Base-by-base conservation (phyloP, 2,329 filamentous ascomycete genomes). In the Alternaria postmessia region DNA sequence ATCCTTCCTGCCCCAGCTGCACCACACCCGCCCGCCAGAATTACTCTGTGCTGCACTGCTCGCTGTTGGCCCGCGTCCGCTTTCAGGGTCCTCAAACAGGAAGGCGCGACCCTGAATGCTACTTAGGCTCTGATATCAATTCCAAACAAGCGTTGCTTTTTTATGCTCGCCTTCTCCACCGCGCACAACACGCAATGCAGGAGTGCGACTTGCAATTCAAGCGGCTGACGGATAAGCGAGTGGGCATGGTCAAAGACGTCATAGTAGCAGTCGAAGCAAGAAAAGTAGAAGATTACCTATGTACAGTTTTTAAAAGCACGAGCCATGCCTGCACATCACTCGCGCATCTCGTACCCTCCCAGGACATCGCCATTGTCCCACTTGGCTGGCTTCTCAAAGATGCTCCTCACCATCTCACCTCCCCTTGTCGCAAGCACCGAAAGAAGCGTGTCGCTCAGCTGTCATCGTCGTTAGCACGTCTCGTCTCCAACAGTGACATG, bases 381-480 rank as follows among this genome's bases (percentile, higher is more conserved):
- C 41, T 66, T 68, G 8, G 65, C 51, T 18, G 61, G 64, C 65
- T 73, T 73, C 57, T 74, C 86, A 77, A 95, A 95, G 62, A 95
- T 89, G 36, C 88, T 90, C 61, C 89, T 79, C 18, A 94, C 90
- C 75, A 95, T 88, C 80, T 95, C 91, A 26, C 91, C 91, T 34
- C 91, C 90, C 55, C 92, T 83, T 26, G 89, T 88, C 7, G 91
- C 88, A 63, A 95, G 82, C 63, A 95, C 90, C 2, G 91, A 94
- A 53, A 96, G 84, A 53, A 96, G 85, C 47, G 90, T 92, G 78
- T 96, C 91, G 75, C 91, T 93, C 79, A 96, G 80, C 88, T 91
- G 70, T 57, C 55, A 41, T 36, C 26, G 22, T 49, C 30, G 41
- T 68, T 62, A 68, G 68, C 63, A 51, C 26, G 12, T 20, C 30